Evolutionary conservation across 2,329 filamentous ascomycete species (phyloP).

Genomic region (Alternaria rosae): DNA sequence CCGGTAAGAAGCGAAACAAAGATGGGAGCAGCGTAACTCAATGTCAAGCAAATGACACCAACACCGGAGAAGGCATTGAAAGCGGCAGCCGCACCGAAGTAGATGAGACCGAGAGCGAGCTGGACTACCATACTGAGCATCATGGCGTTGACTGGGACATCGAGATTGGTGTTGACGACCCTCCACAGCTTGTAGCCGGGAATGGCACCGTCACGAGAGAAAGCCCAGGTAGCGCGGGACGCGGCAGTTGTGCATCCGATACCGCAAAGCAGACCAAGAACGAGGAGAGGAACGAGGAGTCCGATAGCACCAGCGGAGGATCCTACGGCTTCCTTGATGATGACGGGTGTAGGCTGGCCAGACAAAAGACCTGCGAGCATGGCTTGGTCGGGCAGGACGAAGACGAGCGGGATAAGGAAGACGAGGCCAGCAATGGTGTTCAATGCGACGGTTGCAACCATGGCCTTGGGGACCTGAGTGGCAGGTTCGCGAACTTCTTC

Average conservation of each 20-base stretch:
- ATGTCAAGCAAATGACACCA: conserved; percentile 73
- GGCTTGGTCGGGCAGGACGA: conserved; percentile 70
- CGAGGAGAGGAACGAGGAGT: conserved; percentile 69
- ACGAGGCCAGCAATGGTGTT: conserved; percentile 72
- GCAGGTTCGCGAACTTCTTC: conserved; percentile 73
- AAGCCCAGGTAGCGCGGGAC: conserved; percentile 73
- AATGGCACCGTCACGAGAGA: conserved; percentile 73
- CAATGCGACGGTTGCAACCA: conserved; percentile 71
- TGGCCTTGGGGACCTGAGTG: conserved; percentile 74
- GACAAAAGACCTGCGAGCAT: conserved; percentile 62
- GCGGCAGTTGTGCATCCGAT: conserved; percentile 74
- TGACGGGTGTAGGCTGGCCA: conserved; percentile 69
- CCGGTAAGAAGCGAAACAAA: conserved; percentile 68
- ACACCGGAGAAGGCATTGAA: conserved; percentile 77
- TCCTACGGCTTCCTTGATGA: conserved; percentile 69
- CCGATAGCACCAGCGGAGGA: conserved; percentile 67
- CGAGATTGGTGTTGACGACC: conserved; percentile 66
- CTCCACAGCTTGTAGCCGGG: conserved; percentile 69
- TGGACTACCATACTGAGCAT: conserved; percentile 73
- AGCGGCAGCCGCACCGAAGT: conserved; percentile 73
- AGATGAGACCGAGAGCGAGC: conserved; percentile 70
- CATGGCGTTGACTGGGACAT: conserved; percentile 75
- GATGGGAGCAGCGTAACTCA: conserved; percentile 73
- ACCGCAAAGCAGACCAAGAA: conserved; percentile 71
- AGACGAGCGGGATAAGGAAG: conserved; percentile 73